Percentiles rank a stretch among this genome's conserved stretches.
Conservation (phyloP, 106 monocot species). For the Apostasia shenzhenica region DNA sequence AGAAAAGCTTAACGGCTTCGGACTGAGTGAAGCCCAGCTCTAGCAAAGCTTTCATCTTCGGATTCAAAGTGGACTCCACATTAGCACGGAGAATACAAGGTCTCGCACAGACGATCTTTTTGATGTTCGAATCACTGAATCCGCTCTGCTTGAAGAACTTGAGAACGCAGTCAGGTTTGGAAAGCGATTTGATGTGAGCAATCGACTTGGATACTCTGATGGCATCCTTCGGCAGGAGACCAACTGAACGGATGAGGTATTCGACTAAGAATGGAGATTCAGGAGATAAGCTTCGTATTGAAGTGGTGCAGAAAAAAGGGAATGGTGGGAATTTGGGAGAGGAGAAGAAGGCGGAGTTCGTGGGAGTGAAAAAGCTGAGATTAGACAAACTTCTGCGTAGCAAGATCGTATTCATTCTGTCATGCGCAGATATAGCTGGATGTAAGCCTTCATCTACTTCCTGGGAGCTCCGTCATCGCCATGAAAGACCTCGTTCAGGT, state of each 20-base stretch:
- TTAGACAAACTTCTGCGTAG: no score
- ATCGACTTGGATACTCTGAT: constrained; percentile 4
- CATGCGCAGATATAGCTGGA: no score
- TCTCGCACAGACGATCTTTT: not conserved
- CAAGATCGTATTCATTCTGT: no score
- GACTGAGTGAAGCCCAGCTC: constrained; percentile 12
- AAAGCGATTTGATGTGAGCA: constrained; percentile 14
- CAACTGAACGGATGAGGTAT: constrained; percentile 20
- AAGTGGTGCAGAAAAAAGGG: not conserved
- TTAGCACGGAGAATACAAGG: constrained; percentile 12
- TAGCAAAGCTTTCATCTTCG: constrained; percentile 6
- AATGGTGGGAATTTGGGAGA: not conserved
- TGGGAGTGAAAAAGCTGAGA: not conserved
- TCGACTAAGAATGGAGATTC: constrained; percentile 1
- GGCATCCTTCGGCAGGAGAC: constrained; percentile 17
- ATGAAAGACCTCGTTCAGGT: no score
- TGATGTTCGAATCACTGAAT: constrained; percentile 9
- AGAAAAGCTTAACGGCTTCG: constrained; percentile 1
- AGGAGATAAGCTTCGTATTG: not conserved
- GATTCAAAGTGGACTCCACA: constrained; percentile 22
- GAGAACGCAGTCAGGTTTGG: constrained; percentile 16
- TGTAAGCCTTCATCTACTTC: no score
- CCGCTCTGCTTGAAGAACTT: constrained; percentile 3
- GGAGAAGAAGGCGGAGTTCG: not conserved
- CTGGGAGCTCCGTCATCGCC: no score